phyloP scores from a whole-genome alignment of 257 asterid genomes.

The Nicotiana obtusifolia region DNA sequence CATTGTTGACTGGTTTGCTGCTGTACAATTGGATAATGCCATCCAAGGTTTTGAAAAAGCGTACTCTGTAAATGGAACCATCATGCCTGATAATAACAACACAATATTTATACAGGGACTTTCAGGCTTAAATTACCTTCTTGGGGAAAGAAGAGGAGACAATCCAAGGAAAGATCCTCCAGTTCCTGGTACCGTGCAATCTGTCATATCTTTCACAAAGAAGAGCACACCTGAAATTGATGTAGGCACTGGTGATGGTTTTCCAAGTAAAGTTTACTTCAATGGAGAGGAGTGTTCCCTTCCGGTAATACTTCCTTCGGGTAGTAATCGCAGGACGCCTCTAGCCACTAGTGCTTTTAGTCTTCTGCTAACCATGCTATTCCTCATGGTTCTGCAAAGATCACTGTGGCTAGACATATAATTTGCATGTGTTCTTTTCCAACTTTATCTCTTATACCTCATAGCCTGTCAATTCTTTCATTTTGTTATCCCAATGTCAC shows the following conservation, averaged over 20 bases:
- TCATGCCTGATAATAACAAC: constrained; percentile 26
- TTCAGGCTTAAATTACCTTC: constrained; percentile 38
- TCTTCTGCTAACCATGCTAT: constrained; percentile 21
- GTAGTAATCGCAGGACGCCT: constrained; percentile 13
- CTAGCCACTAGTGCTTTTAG: constrained; percentile 20
- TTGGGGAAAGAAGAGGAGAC: constrained; percentile 37
- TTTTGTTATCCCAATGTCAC: background rate
- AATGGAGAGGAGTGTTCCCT: constrained; percentile 75
- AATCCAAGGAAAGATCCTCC: constrained; percentile 57
- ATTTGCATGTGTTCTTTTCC: background rate
- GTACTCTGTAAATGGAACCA: constrained; percentile 50
- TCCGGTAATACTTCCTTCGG: constrained; percentile 47
- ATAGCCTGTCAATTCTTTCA: background rate
- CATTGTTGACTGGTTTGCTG: constrained; percentile 51
- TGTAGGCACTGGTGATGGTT: constrained; percentile 51
- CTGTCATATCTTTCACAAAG: constrained; percentile 60
- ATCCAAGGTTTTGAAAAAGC: constrained; percentile 46
- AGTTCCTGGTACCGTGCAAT: constrained; percentile 55
- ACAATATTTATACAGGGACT: constrained; percentile 48
- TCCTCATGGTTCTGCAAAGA: constrained; percentile 14
- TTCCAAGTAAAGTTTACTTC: constrained; percentile 65
- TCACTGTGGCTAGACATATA: background rate
- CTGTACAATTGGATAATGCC: constrained; percentile 46
- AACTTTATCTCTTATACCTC: constrained; percentile 1
- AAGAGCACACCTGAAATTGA: constrained; percentile 41